These are phyloP conservation scores for Paramyrothecium sp. DNA, from an alignment of 2,329 filamentous ascomycete genomes.

Conservation along the genomic window DNA sequence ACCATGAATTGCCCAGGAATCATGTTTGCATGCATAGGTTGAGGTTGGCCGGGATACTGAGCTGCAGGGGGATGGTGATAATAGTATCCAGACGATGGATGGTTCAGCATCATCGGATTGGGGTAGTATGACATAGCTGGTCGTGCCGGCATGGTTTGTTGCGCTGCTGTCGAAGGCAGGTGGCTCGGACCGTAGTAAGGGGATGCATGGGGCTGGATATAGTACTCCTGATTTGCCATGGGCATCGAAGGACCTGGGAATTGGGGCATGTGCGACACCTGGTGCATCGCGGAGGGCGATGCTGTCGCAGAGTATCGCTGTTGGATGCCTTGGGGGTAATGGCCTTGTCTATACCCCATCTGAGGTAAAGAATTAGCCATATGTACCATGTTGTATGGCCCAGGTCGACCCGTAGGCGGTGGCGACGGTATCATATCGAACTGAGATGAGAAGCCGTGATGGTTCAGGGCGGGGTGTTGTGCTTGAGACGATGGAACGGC, in stretches of 20 bases:
- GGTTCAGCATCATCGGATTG: constrained; percentile 40
- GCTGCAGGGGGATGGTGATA: constrained; percentile 31
- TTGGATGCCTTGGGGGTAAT: constrained; percentile 32
- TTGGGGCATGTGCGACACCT: constrained; percentile 36
- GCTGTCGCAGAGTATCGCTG: constrained; percentile 31
- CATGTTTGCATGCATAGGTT: constrained; percentile 28
- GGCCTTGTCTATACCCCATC: constrained; percentile 34
- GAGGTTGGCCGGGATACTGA: constrained; percentile 33
- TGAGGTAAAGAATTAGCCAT: constrained; percentile 45
- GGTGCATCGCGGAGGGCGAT: constrained; percentile 36
- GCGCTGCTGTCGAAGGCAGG: constrained; percentile 34
- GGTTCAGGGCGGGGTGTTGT: constrained; percentile 23
- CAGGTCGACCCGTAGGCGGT: constrained; percentile 17
- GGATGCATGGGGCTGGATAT: constrained; percentile 42
- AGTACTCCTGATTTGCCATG: constrained; percentile 43
- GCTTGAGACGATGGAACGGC: constrained; percentile 14
- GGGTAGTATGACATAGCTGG: constrained; percentile 43
- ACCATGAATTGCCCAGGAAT: constrained; percentile 33
- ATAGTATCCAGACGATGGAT: constrained; percentile 42
- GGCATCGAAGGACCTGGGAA: constrained; percentile 38
- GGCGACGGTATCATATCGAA: constrained; percentile 36
- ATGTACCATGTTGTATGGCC: constrained; percentile 45
- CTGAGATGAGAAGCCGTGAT: constrained; percentile 40
- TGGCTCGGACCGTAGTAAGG: constrained; percentile 42
- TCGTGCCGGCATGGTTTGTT: constrained; percentile 31